phyloP scores from a whole-genome alignment of 1,284 basidiomycete species.

The Heterobasidion irregulare region DNA sequence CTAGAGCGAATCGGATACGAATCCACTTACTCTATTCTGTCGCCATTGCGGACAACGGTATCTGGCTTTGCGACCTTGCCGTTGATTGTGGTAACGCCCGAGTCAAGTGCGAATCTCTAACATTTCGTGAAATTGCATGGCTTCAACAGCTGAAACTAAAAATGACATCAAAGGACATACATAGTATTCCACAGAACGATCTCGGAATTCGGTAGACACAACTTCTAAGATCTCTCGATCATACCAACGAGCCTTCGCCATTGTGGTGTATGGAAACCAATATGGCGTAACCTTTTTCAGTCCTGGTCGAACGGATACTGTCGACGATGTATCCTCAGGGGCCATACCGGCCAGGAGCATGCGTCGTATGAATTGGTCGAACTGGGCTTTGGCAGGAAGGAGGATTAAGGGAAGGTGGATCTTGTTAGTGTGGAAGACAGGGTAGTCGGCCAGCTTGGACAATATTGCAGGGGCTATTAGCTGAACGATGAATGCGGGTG shows the following conservation, averaged over 20 bases:
- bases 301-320: conserved; percentile 23
- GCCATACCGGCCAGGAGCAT: conserved; percentile 42
- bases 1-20: not conserved
- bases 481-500: no score
- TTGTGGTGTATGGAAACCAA: conserved; percentile 84
- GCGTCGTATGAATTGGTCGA: conserved; percentile 41
- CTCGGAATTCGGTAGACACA: conserved; percentile 84
- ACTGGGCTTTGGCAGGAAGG: conserved; percentile 39
- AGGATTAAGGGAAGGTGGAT: conserved; percentile 36
- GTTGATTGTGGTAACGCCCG: conserved; percentile 94
- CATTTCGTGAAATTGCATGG: not conserved
- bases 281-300: conserved; percentile 70
- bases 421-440: conserved; percentile 12
- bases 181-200: conserved; percentile 89
- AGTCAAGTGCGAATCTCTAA: conserved; percentile 84
- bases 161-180: conserved; percentile 38
- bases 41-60: conserved; percentile 80
- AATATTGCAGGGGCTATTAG: no score
- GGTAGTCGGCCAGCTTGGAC: conserved; percentile 7
- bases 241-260: conserved; percentile 88
- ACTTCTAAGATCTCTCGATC: conserved; percentile 81
- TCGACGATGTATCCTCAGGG: conserved; percentile 18
- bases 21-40: conserved; percentile 75
- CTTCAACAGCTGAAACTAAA: not conserved
- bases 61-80: conserved; percentile 76